Base-by-base conservation (phyloP, 1,139 yeast species). In the Barnettozyma hawaiiensis region DNA sequence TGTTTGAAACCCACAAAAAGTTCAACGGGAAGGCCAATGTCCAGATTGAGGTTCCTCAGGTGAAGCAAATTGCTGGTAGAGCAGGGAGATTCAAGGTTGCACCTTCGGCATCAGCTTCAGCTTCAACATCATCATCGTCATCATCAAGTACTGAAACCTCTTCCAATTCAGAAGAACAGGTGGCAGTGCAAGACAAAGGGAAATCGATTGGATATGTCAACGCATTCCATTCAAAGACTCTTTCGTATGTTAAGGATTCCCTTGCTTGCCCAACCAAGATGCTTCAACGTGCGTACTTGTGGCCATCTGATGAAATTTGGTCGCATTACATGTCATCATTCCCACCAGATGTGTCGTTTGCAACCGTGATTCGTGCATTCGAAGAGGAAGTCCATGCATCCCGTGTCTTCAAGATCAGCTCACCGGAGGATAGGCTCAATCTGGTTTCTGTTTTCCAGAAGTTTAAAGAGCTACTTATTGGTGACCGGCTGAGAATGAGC, bases 21-120 rank as follows among this genome's bases (percentile, higher is more conserved):
- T 92, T 75, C 54, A 78, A 89, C 58, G 97, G 97, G 4, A 59
- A 58, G 15, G 65, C 63, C 18, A 63, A 70, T 49, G 64, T 65
- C 4, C 62, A 63, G 2, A 62, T 90, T 33, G 68, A 83, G 0
- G 66, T 75, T 4, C 81, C 95, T 0, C 80, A 82, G 43, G 75
- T 83, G 23, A 87, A 87, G 60, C 99, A 92, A 62, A 92, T 92
- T 50, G 97, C 95, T 3, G 99, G 99, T 1, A 70, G 99, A 50
- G 98, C 98, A 0, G 99, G 99, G 1, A 66, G 99, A 47, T 92
- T 68, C 56, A 70, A 69, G 47, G 52, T 58, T 12, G 59, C 63
- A 3, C 62, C 65, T 52, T 41, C 49, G 46, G 27, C 29, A 4
- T 61, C 63, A 7, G 52, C 60, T 4, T 26, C n/a, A n/a, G n/a